Evolutionary conservation across 2,329 filamentous ascomycete genomes (phyloP), one percentile per base, ranked within the genome.

Genomic region (Coniochaeta pulveracea): DNA sequence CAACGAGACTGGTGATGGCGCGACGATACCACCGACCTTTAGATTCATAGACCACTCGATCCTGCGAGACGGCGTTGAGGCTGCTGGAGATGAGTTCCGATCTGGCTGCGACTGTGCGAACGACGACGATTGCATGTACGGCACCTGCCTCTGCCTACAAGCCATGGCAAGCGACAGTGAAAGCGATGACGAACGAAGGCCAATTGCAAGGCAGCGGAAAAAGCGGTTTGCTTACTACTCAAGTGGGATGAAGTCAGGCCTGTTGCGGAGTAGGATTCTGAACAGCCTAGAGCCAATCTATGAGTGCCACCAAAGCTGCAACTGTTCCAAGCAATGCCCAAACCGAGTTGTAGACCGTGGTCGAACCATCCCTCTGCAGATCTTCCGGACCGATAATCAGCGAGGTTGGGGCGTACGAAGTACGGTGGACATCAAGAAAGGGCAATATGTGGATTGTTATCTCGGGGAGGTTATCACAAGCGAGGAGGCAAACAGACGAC

Each of bases 361-460:
- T 0, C 65, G 85, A 3, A 71, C 66, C 28, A 63, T 91, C 1
- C 69, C 76, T 2, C 58, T 93, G 2, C 74, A 86, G 45, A 83
- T 93, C 12, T 91, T 91, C 53, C 74, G 77, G 34, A 89, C 85
- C 0, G 43, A 49, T 2, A 65, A 76, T 31, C 18, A 31, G 18
- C 72, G 83, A 28, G 85, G 85, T 21, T 93, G 83, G 85, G 85
- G 78, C 19, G 70, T 93, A 0, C 67, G 74, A 6, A 78, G 76
- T 38, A 67, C 68, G 4, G 62, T 77, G 3, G 61, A 74, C 14
- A 69, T 93, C 3, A 68, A 69, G 35, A 64, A 68, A 41, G 85
- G 85, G 3, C 80, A 88, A 43, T 91, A 86, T 45, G 73, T 93
- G 25, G 85, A 89, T 49, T 72, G 70, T 6, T 93, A 91, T 47